These are phyloP conservation scores for Ligustrum vulgare DNA, from an alignment of 257 asterid genomes.

Conservation along the genomic window DNA sequence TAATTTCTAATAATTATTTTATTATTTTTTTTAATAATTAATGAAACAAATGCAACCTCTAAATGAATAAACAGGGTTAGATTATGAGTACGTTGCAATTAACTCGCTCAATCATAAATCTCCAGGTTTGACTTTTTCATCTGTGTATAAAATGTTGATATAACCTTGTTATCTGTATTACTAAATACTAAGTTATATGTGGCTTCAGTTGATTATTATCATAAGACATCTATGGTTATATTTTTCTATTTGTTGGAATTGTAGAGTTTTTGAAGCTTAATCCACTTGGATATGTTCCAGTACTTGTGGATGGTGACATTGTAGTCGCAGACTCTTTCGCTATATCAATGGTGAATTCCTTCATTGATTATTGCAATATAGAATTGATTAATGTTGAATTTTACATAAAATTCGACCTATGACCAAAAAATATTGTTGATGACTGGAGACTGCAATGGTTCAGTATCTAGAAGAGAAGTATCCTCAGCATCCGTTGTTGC, in stretches of 20 bases:
- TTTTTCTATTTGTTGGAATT: slow-evolving; percentile 22
- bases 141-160: too few species aligned
- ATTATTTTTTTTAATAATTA: slow-evolving; percentile 14
- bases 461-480: slow-evolving; percentile 90
- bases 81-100: slow-evolving; percentile 67
- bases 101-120: slow-evolving; percentile 60
- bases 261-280: slow-evolving; percentile 84
- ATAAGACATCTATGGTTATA: not conserved
- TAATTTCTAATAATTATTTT: not conserved
- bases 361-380: not conserved
- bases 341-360: slow-evolving; percentile 66
- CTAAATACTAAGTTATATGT: not conserved
- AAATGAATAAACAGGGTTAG: slow-evolving; percentile 46
- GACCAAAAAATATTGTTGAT: not conserved
- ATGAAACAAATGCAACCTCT: not conserved
- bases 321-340: slow-evolving; percentile 78
- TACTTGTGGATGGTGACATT: slow-evolving; percentile 71
- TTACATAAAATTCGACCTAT: not conserved
- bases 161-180: too few species aligned
- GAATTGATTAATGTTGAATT: not conserved
- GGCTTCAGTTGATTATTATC: slow-evolving; percentile 5
- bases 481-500: slow-evolving; percentile 84
- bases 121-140: slow-evolving; percentile 50
- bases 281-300: slow-evolving; percentile 78
- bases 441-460: slow-evolving; percentile 14